These are phyloP conservation scores for Fusarium foetens DNA, from an alignment of 2,329 filamentous ascomycete genomes.

Conservation along the genomic window DNA sequence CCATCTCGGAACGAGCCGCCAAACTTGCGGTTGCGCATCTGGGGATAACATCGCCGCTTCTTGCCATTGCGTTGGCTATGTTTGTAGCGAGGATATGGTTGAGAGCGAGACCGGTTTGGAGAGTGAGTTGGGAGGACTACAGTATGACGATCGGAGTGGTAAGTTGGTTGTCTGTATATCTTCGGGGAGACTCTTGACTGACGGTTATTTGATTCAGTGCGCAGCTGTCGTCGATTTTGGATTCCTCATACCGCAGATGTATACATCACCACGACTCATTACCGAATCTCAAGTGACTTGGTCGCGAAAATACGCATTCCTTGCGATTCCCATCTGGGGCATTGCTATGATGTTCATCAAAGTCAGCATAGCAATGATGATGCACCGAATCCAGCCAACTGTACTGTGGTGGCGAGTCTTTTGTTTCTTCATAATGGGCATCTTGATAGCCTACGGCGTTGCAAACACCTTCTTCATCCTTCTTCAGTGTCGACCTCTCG, in stretches of 20 bases:
- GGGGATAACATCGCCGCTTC: neutral
- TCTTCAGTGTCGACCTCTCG: neutral
- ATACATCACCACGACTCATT: neutral
- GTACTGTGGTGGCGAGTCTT: slow-evolving; percentile 12
- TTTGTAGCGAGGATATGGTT: slow-evolving; percentile 12
- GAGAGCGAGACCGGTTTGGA: neutral
- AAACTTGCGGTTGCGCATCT: neutral
- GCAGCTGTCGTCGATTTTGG: slow-evolving; percentile 7
- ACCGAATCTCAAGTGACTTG: neutral
- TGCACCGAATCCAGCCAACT: slow-evolving; percentile 8
- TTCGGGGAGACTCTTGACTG: neutral
- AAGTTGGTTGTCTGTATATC: no score
- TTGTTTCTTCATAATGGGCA: slow-evolving; percentile 5
- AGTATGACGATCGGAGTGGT: slow-evolving; percentile 5
- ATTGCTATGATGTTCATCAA: slow-evolving; percentile 29
- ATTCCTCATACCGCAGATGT: slow-evolving; percentile 14
- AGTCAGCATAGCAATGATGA: slow-evolving; percentile 26
- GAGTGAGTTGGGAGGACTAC: slow-evolving; percentile 9
- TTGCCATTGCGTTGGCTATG: slow-evolving; percentile 1
- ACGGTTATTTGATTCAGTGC: neutral
- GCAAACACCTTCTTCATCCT: slow-evolving; percentile 22
- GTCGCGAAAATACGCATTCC: slow-evolving; percentile 7
- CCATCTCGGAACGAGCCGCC: neutral
- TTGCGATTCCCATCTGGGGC: slow-evolving; percentile 9
- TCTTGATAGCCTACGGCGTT: neutral